phyloP scores from a whole-genome alignment of 2,329 filamentous ascomycete genomes.

The Cercospora zeae-maydis region DNA sequence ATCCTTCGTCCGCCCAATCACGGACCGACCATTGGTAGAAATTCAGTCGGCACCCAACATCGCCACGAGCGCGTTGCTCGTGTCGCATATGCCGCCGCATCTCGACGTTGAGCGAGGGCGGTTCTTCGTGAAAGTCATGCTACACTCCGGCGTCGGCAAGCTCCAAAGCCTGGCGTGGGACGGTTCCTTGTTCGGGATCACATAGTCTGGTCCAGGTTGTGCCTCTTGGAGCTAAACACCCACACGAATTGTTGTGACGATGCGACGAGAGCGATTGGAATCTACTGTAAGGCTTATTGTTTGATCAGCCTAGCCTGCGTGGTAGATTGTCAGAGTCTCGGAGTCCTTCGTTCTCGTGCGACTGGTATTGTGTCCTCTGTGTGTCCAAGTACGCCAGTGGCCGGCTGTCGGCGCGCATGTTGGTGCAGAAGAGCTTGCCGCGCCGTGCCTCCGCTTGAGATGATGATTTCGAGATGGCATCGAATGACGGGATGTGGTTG shows the following conservation, averaged over 20 bases:
- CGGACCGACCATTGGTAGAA: slow-evolving; percentile 4
- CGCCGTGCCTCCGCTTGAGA: neutral
- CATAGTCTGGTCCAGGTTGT: neutral
- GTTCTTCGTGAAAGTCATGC: neutral
- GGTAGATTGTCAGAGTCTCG: neutral
- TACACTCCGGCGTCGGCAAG: neutral
- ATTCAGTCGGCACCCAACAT: neutral
- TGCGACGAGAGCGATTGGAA: neutral
- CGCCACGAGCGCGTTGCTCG: neutral
- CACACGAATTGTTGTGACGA: neutral
- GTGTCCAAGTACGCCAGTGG: neutral
- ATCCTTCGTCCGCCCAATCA: neutral
- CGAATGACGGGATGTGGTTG: neutral
- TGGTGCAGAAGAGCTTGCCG: neutral
- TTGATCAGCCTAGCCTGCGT: neutral
- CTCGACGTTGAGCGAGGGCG: neutral
- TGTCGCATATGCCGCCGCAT: neutral
- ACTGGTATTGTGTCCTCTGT: neutral
- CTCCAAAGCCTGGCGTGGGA: neutral
- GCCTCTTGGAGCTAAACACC: neutral
- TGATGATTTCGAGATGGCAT: neutral
- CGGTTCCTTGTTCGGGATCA: neutral
- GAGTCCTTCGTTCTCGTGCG: neutral
- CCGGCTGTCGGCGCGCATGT: neutral
- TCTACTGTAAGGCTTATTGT: neutral